Percentiles rank a stretch among this genome's conserved stretches.
phyloP scores from a whole-genome alignment of 2,329 filamentous ascomycete species.

The Nemania diffusa region DNA sequence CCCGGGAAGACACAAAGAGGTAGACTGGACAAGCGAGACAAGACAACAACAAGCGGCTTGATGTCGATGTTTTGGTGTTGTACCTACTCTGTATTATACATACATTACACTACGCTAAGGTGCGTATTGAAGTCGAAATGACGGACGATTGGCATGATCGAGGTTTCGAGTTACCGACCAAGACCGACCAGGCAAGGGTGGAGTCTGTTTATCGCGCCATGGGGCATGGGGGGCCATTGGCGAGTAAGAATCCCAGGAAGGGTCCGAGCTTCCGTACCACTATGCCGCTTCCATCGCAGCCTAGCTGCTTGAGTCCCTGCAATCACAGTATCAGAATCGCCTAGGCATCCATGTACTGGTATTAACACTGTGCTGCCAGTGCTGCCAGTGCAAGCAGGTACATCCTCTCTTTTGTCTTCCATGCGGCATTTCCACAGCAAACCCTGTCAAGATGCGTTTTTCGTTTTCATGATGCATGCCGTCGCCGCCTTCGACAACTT shows the following conservation, averaged over 20 bases:
- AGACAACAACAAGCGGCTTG: neutral
- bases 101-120: too few relatives aligned
- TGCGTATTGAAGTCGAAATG: slow-evolving; percentile 15
- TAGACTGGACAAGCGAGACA: neutral
- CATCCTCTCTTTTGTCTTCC: neutral
- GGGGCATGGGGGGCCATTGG: slow-evolving; percentile 30
- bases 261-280: slow-evolving; percentile 27
- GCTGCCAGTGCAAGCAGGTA: neutral
- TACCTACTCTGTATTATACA: neutral
- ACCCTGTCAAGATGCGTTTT: slow-evolving; percentile 9
- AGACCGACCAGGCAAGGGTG: slow-evolving; percentile 9
- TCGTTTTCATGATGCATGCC: slow-evolving; percentile 6
- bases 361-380: slow-evolving; percentile 12
- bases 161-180: slow-evolving; percentile 19
- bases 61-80: slow-evolving; percentile 3
- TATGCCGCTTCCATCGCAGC: slow-evolving; percentile 11
- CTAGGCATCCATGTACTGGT: neutral
- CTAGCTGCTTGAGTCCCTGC: neutral
- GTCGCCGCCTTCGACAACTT: slow-evolving; percentile 1
- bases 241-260: slow-evolving; percentile 33
- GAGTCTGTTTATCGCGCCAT: slow-evolving; percentile 30
- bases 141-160: slow-evolving; percentile 13
- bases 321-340: neutral
- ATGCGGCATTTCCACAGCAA: slow-evolving; percentile 9
- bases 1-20: neutral